Base-by-base conservation (phyloP, 192 early-diverging fungal species). In the Ambispora gerdemannii region DNA sequence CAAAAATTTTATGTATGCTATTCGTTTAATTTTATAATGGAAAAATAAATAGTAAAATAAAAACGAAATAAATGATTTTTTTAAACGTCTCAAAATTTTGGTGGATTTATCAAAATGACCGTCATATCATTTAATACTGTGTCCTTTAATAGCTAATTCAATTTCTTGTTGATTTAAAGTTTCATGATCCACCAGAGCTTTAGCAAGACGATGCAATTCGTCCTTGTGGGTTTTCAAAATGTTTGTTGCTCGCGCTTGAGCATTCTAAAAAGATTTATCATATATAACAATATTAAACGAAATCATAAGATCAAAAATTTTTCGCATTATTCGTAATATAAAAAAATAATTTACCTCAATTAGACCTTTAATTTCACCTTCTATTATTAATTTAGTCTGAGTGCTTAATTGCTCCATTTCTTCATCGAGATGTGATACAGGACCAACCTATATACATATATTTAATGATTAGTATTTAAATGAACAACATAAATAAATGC, bases 181-280 rank as follows among this genome's bases (percentile, higher is more conserved):
- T 80, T 99, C 97, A 74, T 93, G 89, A 71, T 96, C 93, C 10
- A 99, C 84, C 59, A 99, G 83, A n/a, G 95, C 94, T 66, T 87
- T 80, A 24, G 96, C 96, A 38, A 99, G 77, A 24, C 90, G 85
- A 75, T 97, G 91, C 22, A 98, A 83, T 79, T 98, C 95, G 56
- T 91, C 89, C 64, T 89, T 87, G 63, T 94, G 90, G 1, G 80
- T 80, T 27, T 82, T 87, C 10, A 99, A 81, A 58, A 98, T 70
- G 3, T 81, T 70, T 50, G 79, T 83, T 13, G 92, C 95, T 13
- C 96, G 82, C 11, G 64, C 50, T 72, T 94, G 88, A 10, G 92
- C 84, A 4, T 52, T 70, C 81, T 90, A 55, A 35, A 61, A 30
- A 76, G 20, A 15, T 10, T 6, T 6, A 25, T 66, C 3, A 56